Base-by-base conservation (phyloP, 345 rosid genomes). In the Arabis hirsuta region DNA sequence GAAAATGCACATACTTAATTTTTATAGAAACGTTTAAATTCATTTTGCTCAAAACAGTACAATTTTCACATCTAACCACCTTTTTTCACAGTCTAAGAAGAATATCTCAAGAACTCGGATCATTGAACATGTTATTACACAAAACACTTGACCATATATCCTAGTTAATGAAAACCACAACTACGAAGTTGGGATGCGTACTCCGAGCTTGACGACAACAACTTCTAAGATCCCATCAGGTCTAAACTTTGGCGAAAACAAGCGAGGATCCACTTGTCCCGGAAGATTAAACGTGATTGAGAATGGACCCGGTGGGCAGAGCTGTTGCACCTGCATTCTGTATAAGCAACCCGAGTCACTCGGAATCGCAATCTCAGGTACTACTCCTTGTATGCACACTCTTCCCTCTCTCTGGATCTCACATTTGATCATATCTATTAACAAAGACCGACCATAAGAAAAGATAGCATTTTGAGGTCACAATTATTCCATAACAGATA, bases 241-340 rank as follows among this genome's bases (percentile, higher is more conserved):
- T 36, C 88, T 81, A 74, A 82, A 72, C 26, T 4, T 71, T 12
- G 90, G 80, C 32, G 73, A 29, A 73, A 80, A 66, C 24, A 89
- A 72, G 42, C 96, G 82, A 19, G 96, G 89, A 76, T 89, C 96
- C 13, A 87, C 91, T 22, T 85, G 88, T 76, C 97, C 91, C 0
- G 96, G 97, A 46, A 91, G 81, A 56, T 80, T 82, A 65, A 91
- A 87, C 0, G 84, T 68, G 60, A 91, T 43, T 0, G 82, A 76
- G 79, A 88, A 87, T 0, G 97, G 87, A 29, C 96, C 97, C 0
- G 87, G 78, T 0, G 85, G 83, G 68, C 73, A 66, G 2, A 82
- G 73, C 69, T 84, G 87, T 67, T 84, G 81, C 38, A 83, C 84
- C 36, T 78, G 84, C 81, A 76, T 59, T 67, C 82, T 67, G 71